A percentile compares a stretch with the other conserved stretches of the same genome.
phyloP scores from a whole-genome alignment of 2,329 filamentous ascomycete genomes.

The Aspergillus costaricaensis region DNA sequence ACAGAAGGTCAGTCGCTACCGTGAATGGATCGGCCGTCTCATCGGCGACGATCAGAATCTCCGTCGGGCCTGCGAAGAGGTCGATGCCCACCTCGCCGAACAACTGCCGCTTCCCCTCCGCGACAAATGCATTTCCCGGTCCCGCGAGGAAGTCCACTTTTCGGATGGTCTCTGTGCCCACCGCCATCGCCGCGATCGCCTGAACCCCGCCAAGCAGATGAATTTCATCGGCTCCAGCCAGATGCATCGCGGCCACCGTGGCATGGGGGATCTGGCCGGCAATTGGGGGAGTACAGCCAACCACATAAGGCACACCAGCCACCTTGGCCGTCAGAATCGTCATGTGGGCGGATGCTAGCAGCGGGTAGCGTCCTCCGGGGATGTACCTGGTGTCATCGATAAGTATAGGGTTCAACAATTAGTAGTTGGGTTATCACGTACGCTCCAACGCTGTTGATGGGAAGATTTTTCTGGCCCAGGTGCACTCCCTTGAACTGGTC shows the following conservation, averaged over 20 bases:
- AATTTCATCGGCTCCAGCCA: conserved; percentile 55
- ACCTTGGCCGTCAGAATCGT: conserved; percentile 58
- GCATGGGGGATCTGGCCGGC: conserved; percentile 50
- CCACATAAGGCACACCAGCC: conserved; percentile 54
- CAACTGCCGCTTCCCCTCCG: conserved; percentile 56
- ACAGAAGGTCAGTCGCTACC: conserved; percentile 51
- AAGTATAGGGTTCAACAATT: too few species aligned
- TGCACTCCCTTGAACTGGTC: conserved; percentile 43
- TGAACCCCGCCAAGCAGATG: conserved; percentile 56
- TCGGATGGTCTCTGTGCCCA: conserved; percentile 51
- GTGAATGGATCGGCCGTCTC: conserved; percentile 50
- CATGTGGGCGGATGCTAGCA: conserved; percentile 58
- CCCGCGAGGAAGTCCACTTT: conserved; percentile 58
- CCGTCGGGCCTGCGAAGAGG: conserved; percentile 56
- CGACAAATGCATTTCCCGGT: conserved; percentile 58
- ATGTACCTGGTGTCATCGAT: conserved; percentile 41
- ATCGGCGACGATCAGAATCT: conserved; percentile 55
- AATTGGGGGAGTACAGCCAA: conserved; percentile 56
- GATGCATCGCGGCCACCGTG: conserved; percentile 54
- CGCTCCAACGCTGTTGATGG: conserved; percentile 50
- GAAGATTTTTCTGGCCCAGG: conserved; percentile 55
- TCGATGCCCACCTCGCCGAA: conserved; percentile 59
- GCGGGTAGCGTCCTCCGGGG: conserved; percentile 55
- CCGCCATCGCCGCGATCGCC: conserved; percentile 55
- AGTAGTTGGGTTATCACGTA: conserved; percentile 26